phyloP scores from a whole-genome alignment of 495 filamentous ascomycete species.

The Neurospora hispaniola region DNA sequence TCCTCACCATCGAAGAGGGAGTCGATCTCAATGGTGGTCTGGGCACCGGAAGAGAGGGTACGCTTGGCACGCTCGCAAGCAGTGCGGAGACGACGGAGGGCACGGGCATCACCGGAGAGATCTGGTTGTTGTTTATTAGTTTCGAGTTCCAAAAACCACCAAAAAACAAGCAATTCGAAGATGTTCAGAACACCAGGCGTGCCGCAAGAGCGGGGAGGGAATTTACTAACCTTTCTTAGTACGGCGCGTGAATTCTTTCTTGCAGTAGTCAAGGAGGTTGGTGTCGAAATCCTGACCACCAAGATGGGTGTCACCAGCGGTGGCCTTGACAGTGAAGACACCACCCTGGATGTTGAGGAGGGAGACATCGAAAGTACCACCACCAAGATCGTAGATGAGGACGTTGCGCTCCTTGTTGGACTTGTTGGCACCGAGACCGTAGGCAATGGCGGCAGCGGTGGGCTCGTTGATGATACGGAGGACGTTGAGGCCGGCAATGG shows the following conservation, averaged over 20 bases:
- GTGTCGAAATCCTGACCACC: conserved; percentile 99
- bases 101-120: conserved; percentile 82
- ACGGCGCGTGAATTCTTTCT: conserved; percentile 81
- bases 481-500: conserved; percentile 93
- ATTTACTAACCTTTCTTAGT: too few species aligned
- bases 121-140: too few species aligned
- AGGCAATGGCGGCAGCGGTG: conserved; percentile 92
- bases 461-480: conserved; percentile 99
- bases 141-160: too few species aligned
- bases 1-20: conserved; percentile 96
- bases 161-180: too few species aligned
- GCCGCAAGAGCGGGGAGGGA: too few species aligned
- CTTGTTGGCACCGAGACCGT: conserved; percentile 92
- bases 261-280: conserved; percentile 93
- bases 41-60: conserved; percentile 89
- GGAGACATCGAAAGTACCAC: conserved; percentile 99
- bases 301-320: conserved; percentile 97
- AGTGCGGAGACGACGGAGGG: conserved; percentile 92
- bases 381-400: conserved; percentile 98
- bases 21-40: conserved; percentile 98
- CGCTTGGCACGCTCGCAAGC: conserved; percentile 99
- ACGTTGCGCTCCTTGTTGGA: conserved; percentile 94
- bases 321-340: conserved; percentile 98
- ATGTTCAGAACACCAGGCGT: too few species aligned
- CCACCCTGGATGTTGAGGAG: conserved; percentile 97